Base-by-base conservation (phyloP, 2,329 filamentous ascomycete genomes). In the Cercospora sp. region DNA sequence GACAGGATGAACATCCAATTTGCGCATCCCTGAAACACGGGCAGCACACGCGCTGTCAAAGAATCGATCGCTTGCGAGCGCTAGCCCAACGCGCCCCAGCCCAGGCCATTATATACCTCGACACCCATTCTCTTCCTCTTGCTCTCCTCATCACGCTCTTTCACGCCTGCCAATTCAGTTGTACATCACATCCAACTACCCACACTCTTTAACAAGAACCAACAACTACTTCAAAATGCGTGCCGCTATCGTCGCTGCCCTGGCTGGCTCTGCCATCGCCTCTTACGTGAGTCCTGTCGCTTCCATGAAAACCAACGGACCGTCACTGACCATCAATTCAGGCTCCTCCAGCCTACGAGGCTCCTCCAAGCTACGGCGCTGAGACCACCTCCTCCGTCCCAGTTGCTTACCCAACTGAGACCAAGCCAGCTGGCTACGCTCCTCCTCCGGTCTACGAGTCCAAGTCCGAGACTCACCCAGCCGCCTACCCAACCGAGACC, bases 251-350 rank as follows among this genome's bases (percentile, higher is more conserved):
- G 64, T 73, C 63, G 70, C 72, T 65, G 79, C 79, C 73, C 74
- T 82, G 67, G 81, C 79, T 66, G 72, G 69, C 71, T 79, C 78
- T 72, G 81, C 77, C 72, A 58, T 78, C 67, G 79, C 79, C 74
- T 73, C 81, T 68, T 61, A 61, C 57, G 55, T 66, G 59, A 39
- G 64, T 61, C 5, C 26, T 31, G 13, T 9, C 23, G 28, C 36
- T 1, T 42, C 36, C 5, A n/a, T 42, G 6, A 42, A n/a, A 3
- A 42, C n/a, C 36, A n/a, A n/a, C 36, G 16, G 3, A 42, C 36
- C 36, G 36, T 42, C 16, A 16, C 36, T 42, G 36, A 42, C 36
- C 16, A 42, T 42, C 36, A 42, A 42, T 42, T 63, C 64, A 59
- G 36, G 42, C 39, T 45, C 30, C 59, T 58, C 51, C 58, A 60